Evolutionary conservation across 805 yeast species (phyloP), one percentile per base, ranked within the genome.

Genomic region (Metschnikowia sp.): DNA sequence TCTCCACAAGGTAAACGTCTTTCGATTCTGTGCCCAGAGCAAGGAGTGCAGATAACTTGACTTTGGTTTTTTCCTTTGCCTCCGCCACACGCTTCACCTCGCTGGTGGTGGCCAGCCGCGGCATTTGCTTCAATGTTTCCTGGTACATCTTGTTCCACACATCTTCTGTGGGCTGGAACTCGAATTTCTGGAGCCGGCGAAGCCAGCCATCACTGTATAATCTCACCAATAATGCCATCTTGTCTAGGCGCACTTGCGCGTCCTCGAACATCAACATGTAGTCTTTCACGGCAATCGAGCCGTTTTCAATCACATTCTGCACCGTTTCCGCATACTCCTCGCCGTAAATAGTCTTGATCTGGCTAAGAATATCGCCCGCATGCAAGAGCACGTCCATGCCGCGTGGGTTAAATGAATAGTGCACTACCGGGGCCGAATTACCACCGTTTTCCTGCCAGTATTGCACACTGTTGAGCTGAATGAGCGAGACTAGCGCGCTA

Each of bases 381-480:
- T 90, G 88, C 13, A 90, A 64, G 44, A 89, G 69, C 46, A 78
- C 65, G 52, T 81, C 72, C 15, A 83, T 65, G 6, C 95, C 96
- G 32, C 73, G 74, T 51, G 84, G 84, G 58, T 83, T 77, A 50
- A 82, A 78, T 30, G 71, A 71, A 63, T 90, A 89, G 57, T 68
- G 77, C 0, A 77, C 71, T 15, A 52, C 47, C 0, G 59, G 60
- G 12, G 62, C 52, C 2, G 48, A 52, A 29, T 36, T 38, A 40
- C 54, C 60, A 2, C 47, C 52, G 18, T 19, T 39, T 29, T 81
- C 86, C 13, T 67, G 68, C 81, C 90, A 83, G 58, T 81, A 81
- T 22, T 76, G 76, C 9, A 88, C 82, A 63, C 96, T 86, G 49
- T 86, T 80, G 52, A 88, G 71, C 65, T 92, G 97, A 36, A 91